Conservation (phyloP, 805 yeast species). For the Clavispora fructus region DNA sequence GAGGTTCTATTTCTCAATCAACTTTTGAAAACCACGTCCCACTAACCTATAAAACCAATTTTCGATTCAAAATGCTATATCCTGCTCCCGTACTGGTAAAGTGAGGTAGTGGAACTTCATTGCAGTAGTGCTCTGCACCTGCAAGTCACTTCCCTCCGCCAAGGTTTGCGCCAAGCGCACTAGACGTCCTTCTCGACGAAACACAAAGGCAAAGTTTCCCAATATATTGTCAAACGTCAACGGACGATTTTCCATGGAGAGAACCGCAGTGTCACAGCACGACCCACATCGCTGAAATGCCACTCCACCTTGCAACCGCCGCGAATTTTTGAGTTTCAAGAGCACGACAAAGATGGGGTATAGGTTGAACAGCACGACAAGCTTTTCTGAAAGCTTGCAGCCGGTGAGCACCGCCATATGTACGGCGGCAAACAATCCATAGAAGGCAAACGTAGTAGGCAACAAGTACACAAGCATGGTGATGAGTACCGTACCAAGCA, state of each 20-base stretch:
- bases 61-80: too few relatives aligned
- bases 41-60: too few relatives aligned
- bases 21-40: too few relatives aligned
- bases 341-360: conserved; percentile 82
- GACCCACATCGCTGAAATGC: conserved; percentile 22
- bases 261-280: conserved; percentile 17
- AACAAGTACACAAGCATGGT: conserved; percentile 70
- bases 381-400: conserved; percentile 51
- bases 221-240: conserved; percentile 33
- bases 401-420: conserved; percentile 47
- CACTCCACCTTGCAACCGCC: conserved; percentile 53
- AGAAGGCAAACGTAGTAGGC: conserved; percentile 87
- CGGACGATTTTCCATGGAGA: conserved; percentile 32
- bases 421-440: conserved; percentile 61
- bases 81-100: conserved; percentile 9
- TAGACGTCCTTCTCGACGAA: conserved; percentile 14
- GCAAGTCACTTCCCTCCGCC: conserved; percentile 10
- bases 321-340: conserved; percentile 73
- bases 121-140: conserved; percentile 8
- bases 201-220: conserved; percentile 20
- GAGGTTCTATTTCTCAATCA: too few relatives aligned
- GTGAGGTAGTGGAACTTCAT: conserved; percentile 14
- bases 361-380: conserved; percentile 66
- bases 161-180: conserved; percentile 10
- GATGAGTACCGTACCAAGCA: conserved; percentile 84